phyloP scores from a whole-genome alignment of 768 basidiomycete genomes.

The Sistotremastrum niveocremeum region DNA sequence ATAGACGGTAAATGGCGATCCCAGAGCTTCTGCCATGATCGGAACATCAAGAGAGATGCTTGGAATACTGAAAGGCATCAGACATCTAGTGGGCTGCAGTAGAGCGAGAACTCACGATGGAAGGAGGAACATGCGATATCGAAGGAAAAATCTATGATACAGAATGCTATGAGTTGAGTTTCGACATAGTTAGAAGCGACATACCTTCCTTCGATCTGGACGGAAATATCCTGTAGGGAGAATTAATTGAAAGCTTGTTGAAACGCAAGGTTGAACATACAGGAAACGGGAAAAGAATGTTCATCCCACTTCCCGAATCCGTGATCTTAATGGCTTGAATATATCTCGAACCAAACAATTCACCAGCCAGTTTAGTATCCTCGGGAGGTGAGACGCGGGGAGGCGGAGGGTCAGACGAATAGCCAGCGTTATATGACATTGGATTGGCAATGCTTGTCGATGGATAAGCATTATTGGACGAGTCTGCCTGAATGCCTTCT shows the following conservation, averaged over 20 bases:
- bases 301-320: constrained; percentile 41
- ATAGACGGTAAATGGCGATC: constrained; percentile 49
- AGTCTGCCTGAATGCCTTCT: too few species aligned
- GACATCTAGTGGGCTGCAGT: constrained; percentile 22
- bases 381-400: constrained; percentile 3
- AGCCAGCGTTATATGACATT: too few species aligned
- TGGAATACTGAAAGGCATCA: constrained; percentile 15
- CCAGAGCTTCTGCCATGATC: constrained; percentile 52
- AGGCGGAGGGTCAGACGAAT: not conserved
- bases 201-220: constrained; percentile 42
- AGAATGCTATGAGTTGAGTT: not conserved
- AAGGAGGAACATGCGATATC: constrained; percentile 57
- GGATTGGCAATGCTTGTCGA: too few species aligned
- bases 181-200: not conserved
- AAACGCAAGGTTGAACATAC: constrained; percentile 23
- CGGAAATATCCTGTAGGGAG: constrained; percentile 46
- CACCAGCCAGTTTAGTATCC: constrained; percentile 20
- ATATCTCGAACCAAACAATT: constrained; percentile 49
- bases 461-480: too few species aligned
- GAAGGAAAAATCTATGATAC: constrained; percentile 35
- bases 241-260: not conserved
- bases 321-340: constrained; percentile 37
- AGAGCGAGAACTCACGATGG: constrained; percentile 6
- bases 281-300: constrained; percentile 50
- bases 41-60: constrained; percentile 16